Conservation (phyloP, 2,329 filamentous ascomycete species). For the Epichloe typhina region DNA sequence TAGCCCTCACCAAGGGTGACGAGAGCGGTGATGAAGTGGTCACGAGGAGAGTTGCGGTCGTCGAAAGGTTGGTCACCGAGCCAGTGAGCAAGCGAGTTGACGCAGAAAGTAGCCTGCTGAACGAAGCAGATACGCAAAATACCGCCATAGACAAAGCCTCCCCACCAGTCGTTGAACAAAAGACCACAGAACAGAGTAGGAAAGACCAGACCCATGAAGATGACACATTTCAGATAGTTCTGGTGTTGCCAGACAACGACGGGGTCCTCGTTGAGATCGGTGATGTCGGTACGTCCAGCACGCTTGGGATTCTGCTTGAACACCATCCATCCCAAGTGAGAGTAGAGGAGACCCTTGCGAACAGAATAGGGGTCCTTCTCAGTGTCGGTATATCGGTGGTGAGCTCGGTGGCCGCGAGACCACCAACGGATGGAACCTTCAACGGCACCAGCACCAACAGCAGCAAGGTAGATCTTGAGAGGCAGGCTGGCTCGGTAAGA, state of each 20-base stretch:
- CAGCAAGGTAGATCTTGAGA: conserved; percentile 70
- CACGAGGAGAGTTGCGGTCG: conserved; percentile 81
- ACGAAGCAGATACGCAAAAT: conserved; percentile 82
- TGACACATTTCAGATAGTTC: conserved; percentile 69
- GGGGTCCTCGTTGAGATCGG: conserved; percentile 74
- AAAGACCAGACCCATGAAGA: conserved; percentile 65
- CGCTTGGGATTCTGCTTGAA: conserved; percentile 89
- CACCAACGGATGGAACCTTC: conserved; percentile 84
- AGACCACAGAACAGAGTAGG: conserved; percentile 65
- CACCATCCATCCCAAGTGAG: conserved; percentile 73
- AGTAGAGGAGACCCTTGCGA: conserved; percentile 76
- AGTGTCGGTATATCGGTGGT: conserved; percentile 86
- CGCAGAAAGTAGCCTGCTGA: conserved; percentile 85
- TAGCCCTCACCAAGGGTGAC: conserved; percentile 81
- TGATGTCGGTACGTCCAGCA: conserved; percentile 77
- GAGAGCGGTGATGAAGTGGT: conserved; percentile 75
- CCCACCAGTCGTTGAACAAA: conserved; percentile 67
- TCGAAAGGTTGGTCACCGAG: conserved; percentile 87
- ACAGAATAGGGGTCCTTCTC: conserved; percentile 88
- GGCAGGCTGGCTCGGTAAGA: conserved; percentile 68
- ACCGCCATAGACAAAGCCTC: conserved; percentile 74
- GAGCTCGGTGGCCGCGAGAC: conserved; percentile 74
- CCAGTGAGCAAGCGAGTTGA: conserved; percentile 86
- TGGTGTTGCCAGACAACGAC: conserved; percentile 81
- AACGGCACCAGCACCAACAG: conserved; percentile 69